Percentiles rank a stretch among this genome's conserved stretches.
phyloP scores from a whole-genome alignment of 2,329 filamentous ascomycete species.

The Fonsecaea nubica region DNA sequence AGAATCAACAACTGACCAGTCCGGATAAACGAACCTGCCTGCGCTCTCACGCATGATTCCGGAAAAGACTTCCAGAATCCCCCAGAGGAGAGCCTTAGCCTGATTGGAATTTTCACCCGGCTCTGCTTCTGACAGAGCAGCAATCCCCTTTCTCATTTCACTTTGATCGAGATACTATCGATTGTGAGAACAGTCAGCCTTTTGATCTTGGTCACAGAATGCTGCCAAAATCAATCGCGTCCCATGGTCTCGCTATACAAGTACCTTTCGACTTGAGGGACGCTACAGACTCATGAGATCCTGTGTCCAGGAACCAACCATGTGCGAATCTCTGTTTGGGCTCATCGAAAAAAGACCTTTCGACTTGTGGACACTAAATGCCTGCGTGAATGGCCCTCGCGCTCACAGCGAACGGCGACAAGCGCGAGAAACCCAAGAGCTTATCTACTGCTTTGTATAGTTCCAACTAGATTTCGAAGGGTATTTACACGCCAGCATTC shows the following conservation, averaged over 20 bases:
- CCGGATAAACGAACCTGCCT: neutral
- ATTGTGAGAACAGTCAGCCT: too few relatives aligned
- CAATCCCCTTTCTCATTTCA: neutral
- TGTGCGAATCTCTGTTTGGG: too few relatives aligned
- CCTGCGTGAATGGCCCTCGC: too few relatives aligned
- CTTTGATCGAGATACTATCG: neutral
- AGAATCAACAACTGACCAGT: neutral
- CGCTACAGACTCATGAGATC: too few relatives aligned
- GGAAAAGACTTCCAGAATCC: neutral
- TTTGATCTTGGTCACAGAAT: too few relatives aligned
- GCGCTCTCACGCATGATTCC: neutral
- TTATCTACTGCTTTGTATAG: neutral
- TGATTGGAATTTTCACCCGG: neutral
- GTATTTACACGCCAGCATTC: neutral
- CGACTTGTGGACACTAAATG: too few relatives aligned
- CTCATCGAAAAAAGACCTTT: too few relatives aligned
- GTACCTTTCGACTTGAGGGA: too few relatives aligned
- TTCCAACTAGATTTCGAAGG: neutral
- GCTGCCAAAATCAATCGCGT: too few relatives aligned
- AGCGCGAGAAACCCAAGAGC: neutral
- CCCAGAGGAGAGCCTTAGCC: neutral
- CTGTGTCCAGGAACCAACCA: too few relatives aligned
- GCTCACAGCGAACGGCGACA: too few relatives aligned
- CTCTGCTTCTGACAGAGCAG: neutral
- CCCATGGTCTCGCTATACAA: too few relatives aligned